These are phyloP conservation scores for Lichina pygmaea DNA, from an alignment of 495 filamentous ascomycete species.

Conservation along the genomic window DNA sequence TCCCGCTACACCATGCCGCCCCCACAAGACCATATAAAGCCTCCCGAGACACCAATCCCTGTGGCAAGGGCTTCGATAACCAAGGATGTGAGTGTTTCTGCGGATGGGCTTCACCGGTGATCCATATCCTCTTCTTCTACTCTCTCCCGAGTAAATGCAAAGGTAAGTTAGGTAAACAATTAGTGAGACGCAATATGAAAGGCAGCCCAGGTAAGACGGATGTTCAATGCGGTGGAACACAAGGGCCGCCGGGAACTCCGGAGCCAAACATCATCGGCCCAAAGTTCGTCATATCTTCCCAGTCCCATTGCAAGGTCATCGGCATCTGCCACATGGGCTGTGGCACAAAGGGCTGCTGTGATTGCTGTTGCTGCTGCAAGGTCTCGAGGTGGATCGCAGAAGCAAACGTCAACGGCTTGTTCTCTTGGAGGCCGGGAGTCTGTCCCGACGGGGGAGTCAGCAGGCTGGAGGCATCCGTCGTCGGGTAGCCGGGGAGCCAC, in stretches of 20 bases:
- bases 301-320: constrained; percentile 95
- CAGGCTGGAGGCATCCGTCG: not conserved
- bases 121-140: too few species aligned
- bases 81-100: too few species aligned
- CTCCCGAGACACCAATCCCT: too few species aligned
- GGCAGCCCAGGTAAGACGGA: not conserved
- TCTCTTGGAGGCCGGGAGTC: not conserved
- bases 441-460: not conserved
- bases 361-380: constrained; percentile 80
- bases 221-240: not conserved
- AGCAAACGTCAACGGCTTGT: not conserved
- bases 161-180: not conserved
- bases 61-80: too few species aligned
- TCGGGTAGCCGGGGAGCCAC: too few species aligned
- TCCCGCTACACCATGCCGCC: too few species aligned
- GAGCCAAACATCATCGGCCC: too few species aligned
- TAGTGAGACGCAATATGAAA: not conserved
- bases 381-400: constrained; percentile 18
- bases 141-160: not conserved
- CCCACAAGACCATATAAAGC: too few species aligned
- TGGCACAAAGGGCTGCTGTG: constrained; percentile 90
- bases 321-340: constrained; percentile 92
- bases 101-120: too few species aligned
- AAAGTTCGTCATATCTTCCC: constrained; percentile 44
- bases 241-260: not conserved